Conservation (phyloP, 306 rosid genomes). For the Cicer bijugum region DNA sequence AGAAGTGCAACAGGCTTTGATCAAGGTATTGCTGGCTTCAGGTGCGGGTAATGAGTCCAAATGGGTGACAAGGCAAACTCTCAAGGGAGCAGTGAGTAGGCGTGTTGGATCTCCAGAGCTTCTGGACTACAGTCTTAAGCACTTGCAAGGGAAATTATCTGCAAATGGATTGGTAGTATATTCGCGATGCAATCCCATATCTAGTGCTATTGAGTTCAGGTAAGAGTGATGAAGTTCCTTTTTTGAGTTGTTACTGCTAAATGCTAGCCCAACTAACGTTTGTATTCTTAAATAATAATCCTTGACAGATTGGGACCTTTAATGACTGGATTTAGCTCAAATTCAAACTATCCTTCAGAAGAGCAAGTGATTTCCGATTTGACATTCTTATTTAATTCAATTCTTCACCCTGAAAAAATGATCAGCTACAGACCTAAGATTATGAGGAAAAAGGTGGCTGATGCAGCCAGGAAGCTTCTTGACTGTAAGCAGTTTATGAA, state of each 20-base stretch:
- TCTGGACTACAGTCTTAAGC: conserved; percentile 65
- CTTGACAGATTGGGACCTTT: conserved; percentile 55
- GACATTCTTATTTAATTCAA: conserved; percentile 53
- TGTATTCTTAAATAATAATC: neutral
- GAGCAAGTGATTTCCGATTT: conserved; percentile 59
- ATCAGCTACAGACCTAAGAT: conserved; percentile 39
- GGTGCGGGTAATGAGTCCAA: conserved; percentile 38
- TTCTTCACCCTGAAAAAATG: conserved; percentile 67
- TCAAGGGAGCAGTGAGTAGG: conserved; percentile 61
- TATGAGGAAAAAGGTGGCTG: conserved; percentile 51
- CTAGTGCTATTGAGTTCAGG: conserved; percentile 66
- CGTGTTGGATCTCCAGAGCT: conserved; percentile 61
- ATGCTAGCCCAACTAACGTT: conserved; percentile 4
- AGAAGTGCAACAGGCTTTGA: conserved; percentile 56
- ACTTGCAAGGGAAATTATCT: conserved; percentile 58
- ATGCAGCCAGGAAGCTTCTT: conserved; percentile 69
- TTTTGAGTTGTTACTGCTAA: neutral
- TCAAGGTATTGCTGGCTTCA: conserved; percentile 61
- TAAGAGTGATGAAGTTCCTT: conserved; percentile 25
- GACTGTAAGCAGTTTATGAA: conserved; percentile 82
- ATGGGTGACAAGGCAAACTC: conserved; percentile 64
- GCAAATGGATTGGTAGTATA: conserved; percentile 56
- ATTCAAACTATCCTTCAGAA: conserved; percentile 50
- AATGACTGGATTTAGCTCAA: conserved; percentile 38
- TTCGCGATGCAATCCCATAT: conserved; percentile 54